These are phyloP conservation scores for Hordeum marinum DNA, from an alignment of 176 grass and related monocot species.

Conservation along the genomic window DNA sequence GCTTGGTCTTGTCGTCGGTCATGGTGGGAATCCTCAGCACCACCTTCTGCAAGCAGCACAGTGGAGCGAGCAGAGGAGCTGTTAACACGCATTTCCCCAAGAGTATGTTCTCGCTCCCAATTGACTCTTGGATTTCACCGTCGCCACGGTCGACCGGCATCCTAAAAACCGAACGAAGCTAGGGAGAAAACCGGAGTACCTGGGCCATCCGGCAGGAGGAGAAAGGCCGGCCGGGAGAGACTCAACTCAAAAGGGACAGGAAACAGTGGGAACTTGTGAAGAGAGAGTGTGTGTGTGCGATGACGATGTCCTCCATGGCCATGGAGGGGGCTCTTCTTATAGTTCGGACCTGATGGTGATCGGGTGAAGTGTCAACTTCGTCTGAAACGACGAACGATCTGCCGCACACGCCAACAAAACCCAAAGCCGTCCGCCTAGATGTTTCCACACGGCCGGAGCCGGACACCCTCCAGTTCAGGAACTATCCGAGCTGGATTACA, in stretches of 20 bases:
- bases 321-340: neutral
- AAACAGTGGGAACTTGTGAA: neutral
- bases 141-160: neutral
- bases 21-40: conserved; percentile 66
- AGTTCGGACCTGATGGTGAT: neutral
- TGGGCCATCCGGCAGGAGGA: conserved; percentile 36
- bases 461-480: neutral
- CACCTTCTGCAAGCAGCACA: conserved; percentile 48
- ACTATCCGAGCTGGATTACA: neutral
- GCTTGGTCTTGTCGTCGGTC: conserved; percentile 75
- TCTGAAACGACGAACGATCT: neutral
- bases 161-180: neutral
- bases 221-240: neutral
- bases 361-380: neutral
- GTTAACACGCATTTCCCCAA: neutral
- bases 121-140: neutral
- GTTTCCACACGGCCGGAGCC: neutral
- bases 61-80: neutral
- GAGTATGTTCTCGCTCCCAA: neutral
- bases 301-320: neutral
- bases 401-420: neutral
- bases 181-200: conserved; percentile 12
- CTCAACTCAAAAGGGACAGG: neutral
- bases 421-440: neutral
- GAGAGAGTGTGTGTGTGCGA: neutral